A percentile compares a stretch with the other conserved stretches of the same genome.
These are phyloP conservation scores for Barnettozyma pratensis DNA, from an alignment of 805 yeast genomes.

Conservation along the genomic window DNA sequence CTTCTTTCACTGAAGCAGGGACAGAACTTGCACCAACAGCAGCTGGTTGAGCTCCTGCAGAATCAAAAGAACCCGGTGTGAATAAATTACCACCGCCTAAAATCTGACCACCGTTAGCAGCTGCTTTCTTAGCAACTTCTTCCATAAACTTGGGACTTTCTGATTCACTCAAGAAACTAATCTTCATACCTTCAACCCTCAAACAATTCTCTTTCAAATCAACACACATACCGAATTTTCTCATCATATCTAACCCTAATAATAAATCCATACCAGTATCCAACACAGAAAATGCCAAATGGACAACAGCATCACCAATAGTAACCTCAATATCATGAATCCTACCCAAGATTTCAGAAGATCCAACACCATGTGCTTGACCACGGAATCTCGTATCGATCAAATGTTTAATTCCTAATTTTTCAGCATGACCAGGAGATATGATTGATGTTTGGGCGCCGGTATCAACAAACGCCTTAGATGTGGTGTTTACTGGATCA, in stretches of 20 bases:
- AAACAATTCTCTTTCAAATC: conserved; percentile 66
- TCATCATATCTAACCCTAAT: conserved; percentile 87
- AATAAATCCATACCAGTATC: conserved; percentile 71
- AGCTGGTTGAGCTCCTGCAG: no score
- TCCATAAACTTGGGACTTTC: conserved; percentile 47
- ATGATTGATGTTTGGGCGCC: conserved; percentile 93
- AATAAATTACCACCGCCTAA: conserved; percentile 5
- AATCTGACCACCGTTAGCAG: conserved; percentile 1
- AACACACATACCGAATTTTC: conserved; percentile 78
- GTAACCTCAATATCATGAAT: conserved; percentile 86
- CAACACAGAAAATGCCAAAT: conserved; percentile 66
- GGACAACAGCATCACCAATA: conserved; percentile 59
- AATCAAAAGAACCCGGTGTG: conserved; percentile 12
- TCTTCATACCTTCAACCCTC: conserved; percentile 61
- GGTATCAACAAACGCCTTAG: conserved; percentile 92
- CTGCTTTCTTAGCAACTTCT: neutral
- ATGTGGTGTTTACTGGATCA: conserved; percentile 18
- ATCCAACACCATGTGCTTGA: conserved; percentile 88
- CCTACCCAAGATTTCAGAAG: conserved; percentile 69
- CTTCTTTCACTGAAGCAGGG: neutral
- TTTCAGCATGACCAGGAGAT: conserved; percentile 70
- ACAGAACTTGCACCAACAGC: conserved; percentile 9
- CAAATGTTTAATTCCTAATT: conserved; percentile 61
- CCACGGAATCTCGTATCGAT: conserved; percentile 80
- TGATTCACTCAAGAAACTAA: conserved; percentile 66